Conservation (phyloP, 2,329 filamentous ascomycete species). For the Apiospora hydei region DNA sequence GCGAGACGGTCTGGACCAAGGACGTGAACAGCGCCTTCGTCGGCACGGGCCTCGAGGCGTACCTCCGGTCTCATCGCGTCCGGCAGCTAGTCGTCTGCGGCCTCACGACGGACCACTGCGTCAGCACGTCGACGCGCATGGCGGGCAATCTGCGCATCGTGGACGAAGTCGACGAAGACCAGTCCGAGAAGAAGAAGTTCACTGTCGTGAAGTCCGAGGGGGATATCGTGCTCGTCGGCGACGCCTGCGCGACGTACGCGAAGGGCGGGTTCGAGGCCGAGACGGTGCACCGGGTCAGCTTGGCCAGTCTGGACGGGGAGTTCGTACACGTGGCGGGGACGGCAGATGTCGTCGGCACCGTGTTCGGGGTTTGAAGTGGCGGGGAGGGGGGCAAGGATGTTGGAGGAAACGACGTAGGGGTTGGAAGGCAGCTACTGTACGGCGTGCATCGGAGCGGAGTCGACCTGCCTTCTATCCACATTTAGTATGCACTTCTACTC, state of each 20-base stretch:
- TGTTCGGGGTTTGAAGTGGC: background rate
- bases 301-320: slow-evolving; percentile 53
- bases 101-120: slow-evolving; percentile 57
- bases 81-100: slow-evolving; percentile 50
- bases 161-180: slow-evolving; percentile 38
- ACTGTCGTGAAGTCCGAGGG: slow-evolving; percentile 28
- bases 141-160: slow-evolving; percentile 54
- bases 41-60: slow-evolving; percentile 49
- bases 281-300: slow-evolving; percentile 51
- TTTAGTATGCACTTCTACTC: no score
- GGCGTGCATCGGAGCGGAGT: background rate
- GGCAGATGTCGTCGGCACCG: slow-evolving; percentile 39
- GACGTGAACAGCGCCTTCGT: slow-evolving; percentile 55
- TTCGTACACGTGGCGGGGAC: slow-evolving; percentile 51
- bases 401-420: background rate
- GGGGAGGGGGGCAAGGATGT: background rate
- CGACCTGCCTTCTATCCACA: background rate
- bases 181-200: background rate
- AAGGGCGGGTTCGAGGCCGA: slow-evolving; percentile 53
- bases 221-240: slow-evolving; percentile 50
- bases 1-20: slow-evolving; percentile 51
- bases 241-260: slow-evolving; percentile 54
- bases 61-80: slow-evolving; percentile 43
- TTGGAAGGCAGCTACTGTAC: background rate
- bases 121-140: slow-evolving; percentile 56